Evolutionary conservation across 192 early-diverging fungal species (phyloP).

Genomic region (Nowakowskiella sp.): DNA sequence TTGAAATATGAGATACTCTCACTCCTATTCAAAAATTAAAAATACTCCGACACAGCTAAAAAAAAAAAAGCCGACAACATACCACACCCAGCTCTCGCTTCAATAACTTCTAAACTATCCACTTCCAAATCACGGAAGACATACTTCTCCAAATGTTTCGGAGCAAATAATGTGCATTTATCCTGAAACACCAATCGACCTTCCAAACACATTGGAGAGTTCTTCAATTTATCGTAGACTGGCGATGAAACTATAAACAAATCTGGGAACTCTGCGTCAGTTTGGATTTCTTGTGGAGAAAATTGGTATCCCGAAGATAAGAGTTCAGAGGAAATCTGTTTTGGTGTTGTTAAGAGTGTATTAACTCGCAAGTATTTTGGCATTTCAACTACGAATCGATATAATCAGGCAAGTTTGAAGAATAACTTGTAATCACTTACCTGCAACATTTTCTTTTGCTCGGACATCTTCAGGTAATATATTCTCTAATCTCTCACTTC

Average conservation of each 20-base stretch:
- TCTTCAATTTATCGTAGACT: constrained; percentile 31
- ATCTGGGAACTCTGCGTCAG: constrained; percentile 42
- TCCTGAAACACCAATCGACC: constrained; percentile 44
- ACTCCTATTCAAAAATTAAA: constrained; percentile 50
- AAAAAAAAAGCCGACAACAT: not conserved
- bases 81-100: constrained; percentile 44
- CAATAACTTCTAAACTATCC: constrained; percentile 18
- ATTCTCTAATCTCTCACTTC: constrained; percentile 38
- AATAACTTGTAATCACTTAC: constrained; percentile 9
- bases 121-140: constrained; percentile 6
- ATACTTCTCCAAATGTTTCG: constrained; percentile 20
- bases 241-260: constrained; percentile 32
- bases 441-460: constrained; percentile 40
- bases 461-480: constrained; percentile 40
- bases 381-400: constrained; percentile 41
- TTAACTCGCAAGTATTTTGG: constrained; percentile 84
- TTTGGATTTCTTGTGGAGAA: constrained; percentile 9
- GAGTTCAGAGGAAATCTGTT: constrained; percentile 55
- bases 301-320: constrained; percentile 14
- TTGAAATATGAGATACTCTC: constrained; percentile 78
- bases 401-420: not conserved
- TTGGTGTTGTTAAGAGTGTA: constrained; percentile 53
- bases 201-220: constrained; percentile 22
- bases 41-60: not conserved
- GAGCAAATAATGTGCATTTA: constrained; percentile 38